phyloP scores from a whole-genome alignment of 768 basidiomycete genomes.

The Scleroderma citrinum region DNA sequence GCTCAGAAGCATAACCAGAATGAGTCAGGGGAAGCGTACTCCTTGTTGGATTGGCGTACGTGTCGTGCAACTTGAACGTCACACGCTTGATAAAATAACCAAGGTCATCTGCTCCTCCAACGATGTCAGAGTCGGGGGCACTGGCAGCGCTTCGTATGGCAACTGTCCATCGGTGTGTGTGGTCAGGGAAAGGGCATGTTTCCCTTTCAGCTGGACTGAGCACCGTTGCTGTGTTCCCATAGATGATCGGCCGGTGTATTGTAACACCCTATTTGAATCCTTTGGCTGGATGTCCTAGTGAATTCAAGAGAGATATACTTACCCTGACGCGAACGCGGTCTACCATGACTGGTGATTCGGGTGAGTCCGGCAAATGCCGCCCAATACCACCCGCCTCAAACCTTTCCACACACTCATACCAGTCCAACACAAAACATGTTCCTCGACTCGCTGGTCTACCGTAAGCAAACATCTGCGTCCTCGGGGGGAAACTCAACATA shows the following conservation, averaged over 20 bases:
- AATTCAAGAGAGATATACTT: conserved; percentile 28
- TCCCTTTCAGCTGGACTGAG: conserved; percentile 70
- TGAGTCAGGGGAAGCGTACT: conserved; percentile 45
- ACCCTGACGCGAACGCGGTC: conserved; percentile 80
- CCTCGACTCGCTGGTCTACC: conserved; percentile 60
- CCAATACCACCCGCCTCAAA: conserved; percentile 3
- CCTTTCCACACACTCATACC: conserved; percentile 14
- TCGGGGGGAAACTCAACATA: not conserved
- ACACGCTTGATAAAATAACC: conserved; percentile 93
- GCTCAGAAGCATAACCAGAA: not conserved
- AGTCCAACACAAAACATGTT: conserved; percentile 33
- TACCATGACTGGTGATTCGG: conserved; percentile 41
- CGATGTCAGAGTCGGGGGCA: conserved; percentile 61
- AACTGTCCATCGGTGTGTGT: conserved; percentile 96
- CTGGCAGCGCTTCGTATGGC: conserved; percentile 87
- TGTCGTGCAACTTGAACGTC: conserved; percentile 96
- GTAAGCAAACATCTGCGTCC: conserved; percentile 34
- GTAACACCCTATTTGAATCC: conserved; percentile 59
- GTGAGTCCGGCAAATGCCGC: conserved; percentile 35
- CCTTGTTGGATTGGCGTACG: conserved; percentile 84
- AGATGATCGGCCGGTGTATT: conserved; percentile 87
- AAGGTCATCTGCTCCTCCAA: conserved; percentile 88
- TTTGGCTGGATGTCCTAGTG: conserved; percentile 1
- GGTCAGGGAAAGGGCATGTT: conserved; percentile 51
- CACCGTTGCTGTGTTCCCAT: conserved; percentile 87